Evolutionary conservation across 2,329 filamentous ascomycete species (phyloP), one percentile per base, ranked within the genome.

Genomic region (Beauveria asiatica): DNA sequence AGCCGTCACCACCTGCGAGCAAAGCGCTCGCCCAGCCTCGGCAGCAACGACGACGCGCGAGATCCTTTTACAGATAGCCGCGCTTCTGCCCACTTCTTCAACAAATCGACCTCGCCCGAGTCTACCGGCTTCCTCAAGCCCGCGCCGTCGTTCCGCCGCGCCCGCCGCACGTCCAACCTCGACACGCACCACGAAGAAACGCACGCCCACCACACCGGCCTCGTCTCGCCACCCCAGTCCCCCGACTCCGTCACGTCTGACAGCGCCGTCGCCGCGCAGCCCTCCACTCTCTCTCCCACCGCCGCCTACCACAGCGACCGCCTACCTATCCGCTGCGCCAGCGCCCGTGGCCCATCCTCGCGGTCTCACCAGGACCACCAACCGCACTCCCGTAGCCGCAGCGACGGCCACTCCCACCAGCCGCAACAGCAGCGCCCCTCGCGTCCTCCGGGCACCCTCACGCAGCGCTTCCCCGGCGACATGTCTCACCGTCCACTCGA

Each of bases 401-500:
- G 30, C 56, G 61, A 59, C 25, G 46, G 57, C n/a, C 37, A 53
- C 13, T 21, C 19, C 19, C 45, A 8, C 30, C 42, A 53, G 4
- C 44, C 30, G 13, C 33, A 33, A 13, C 19, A 41, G 8, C 30
- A 10, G 21, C 21, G 16, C 21, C 16, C 50, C 3, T 39, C 21
- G 9, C 48, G 48, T 33, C 48, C 48, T 1, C 48, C 48, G 17
- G 46, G 21, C 30, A 33, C 42, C 30, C 25, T 33, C n/a, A 1
- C 17, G 19, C 27, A 50, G 30, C 52, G 39, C n/a, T 87, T 77
- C 65, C 82, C 85, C 1, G 85, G 85, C 64, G 86, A 89, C 68
- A 80, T 81, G 72, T 83, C 82, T 57, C 80, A 84, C 65, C 76
- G 85, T 45, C 88, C 89, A 1, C 80, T 92, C 21, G 86, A 89